Evolutionary conservation across 805 yeast species (phyloP).

Genomic region (Lipomyces sp.): DNA sequence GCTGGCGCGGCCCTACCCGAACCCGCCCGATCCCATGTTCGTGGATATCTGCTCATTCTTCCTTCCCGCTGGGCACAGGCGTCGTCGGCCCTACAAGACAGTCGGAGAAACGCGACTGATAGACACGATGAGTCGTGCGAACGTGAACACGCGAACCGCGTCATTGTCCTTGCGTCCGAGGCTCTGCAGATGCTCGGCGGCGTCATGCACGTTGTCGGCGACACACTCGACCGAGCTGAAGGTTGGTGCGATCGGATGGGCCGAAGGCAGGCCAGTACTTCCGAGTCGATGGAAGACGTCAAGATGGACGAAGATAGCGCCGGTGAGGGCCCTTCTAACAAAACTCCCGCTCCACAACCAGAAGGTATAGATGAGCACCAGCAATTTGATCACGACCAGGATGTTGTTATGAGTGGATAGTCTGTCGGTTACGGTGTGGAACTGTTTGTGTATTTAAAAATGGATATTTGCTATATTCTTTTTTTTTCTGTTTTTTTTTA

Average conservation of each 20-base stretch:
- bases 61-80: slow-evolving; percentile 73
- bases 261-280: slow-evolving; percentile 18
- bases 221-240: slow-evolving; percentile 83
- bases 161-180: slow-evolving; percentile 83
- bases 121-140: slow-evolving; percentile 21
- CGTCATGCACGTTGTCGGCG: slow-evolving; percentile 82
- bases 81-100: slow-evolving; percentile 40
- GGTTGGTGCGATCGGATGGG: slow-evolving; percentile 61
- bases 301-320: slow-evolving; percentile 2
- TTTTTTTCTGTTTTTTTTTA: not conserved
- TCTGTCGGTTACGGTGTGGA: not conserved
- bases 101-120: not conserved
- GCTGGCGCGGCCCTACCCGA: slow-evolving; percentile 77
- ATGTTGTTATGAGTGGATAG: not conserved
- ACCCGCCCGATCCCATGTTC: slow-evolving; percentile 77
- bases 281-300: slow-evolving; percentile 3
- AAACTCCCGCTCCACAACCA: not conserved
- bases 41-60: slow-evolving; percentile 73
- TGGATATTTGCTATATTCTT: slow-evolving; percentile 1
- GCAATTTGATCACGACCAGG: not conserved
- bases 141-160: slow-evolving; percentile 62
- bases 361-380: not conserved
- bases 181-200: slow-evolving; percentile 84
- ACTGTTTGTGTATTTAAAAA: not conserved
- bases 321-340: not conserved